A percentile compares a stretch with the other conserved stretches of the same genome.
These are phyloP conservation scores for Periconia sp. DNA, from an alignment of 2,329 filamentous ascomycete species.

Conservation along the genomic window DNA sequence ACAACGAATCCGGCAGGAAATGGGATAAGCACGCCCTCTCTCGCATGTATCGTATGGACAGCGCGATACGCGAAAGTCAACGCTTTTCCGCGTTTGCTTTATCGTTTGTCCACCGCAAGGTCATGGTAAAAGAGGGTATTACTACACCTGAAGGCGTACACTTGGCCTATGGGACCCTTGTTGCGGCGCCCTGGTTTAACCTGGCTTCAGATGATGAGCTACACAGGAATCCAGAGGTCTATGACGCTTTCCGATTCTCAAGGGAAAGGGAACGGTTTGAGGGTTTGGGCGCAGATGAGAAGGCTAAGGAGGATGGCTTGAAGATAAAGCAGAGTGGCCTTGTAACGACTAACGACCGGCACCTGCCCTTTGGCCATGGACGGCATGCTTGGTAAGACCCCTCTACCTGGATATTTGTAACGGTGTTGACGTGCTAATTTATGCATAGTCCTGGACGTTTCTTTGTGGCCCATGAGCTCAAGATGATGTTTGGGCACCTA, in stretches of 20 bases:
- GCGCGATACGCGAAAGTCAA: conserved; percentile 57
- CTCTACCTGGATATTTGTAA: conserved; percentile 26
- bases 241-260: conserved; percentile 30
- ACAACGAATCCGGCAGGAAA: conserved; percentile 37
- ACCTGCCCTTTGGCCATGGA: conserved; percentile 61
- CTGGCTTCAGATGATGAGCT: conserved; percentile 20
- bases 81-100: conserved; percentile 52
- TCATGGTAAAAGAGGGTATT: conserved; percentile 70
- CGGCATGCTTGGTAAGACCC: conserved; percentile 47
- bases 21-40: conserved; percentile 54
- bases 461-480: conserved; percentile 40
- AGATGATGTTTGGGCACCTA: conserved; percentile 41
- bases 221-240: conserved; percentile 15
- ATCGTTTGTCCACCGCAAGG: conserved; percentile 52
- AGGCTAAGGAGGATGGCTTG: conserved; percentile 16
- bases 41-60: conserved; percentile 52
- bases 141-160: conserved; percentile 69
- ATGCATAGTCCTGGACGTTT: conserved; percentile 39
- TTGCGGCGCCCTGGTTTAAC: conserved; percentile 21
- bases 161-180: conserved; percentile 16
- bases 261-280: conserved; percentile 22
- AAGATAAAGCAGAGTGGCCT: conserved; percentile 50
- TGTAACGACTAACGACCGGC: conserved; percentile 55
- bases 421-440: conserved; percentile 6
- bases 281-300: conserved; percentile 17